Base-by-base conservation (phyloP, 2,329 filamentous ascomycete genomes). In the Ophiostoma triangulosporum region DNA sequence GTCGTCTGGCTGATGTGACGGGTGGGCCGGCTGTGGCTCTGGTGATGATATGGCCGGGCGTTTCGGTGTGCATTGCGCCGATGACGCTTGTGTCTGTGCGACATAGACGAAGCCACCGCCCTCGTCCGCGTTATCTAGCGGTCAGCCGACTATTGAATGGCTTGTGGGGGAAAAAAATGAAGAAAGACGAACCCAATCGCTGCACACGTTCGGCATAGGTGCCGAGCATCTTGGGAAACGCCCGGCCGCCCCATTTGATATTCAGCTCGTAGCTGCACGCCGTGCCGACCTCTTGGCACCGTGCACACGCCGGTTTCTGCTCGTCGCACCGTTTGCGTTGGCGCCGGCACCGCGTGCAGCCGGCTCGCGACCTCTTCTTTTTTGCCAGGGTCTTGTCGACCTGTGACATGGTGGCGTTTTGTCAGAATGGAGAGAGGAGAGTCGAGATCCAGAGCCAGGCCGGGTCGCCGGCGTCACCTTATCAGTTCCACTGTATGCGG, bases 221-320 rank as follows among this genome's bases (percentile, higher is more conserved):
- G 2, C 55, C 55, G 31, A 56, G 50, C 52, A 51, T 49, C 35
- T 51, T 54, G 24, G 48, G 51, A 46, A 56, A 56, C 33, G 55
- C 48, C 15, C 55, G 51, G 1, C 55, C 55, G n/a, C 55, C 55
- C 55, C 55, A 56, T 45, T 53, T 51, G 38, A 56, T 46, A 14
- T 48, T 48, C 62, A 56, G 40, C 11, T 52, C 55, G 29, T 56
- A 56, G 27, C 49, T 51, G 60, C 75, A 77, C 17, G 69, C 65
- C 48, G 73, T 66, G 52, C 67, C 67, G 45, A 69, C 68, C 62
- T 77, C 73, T 48, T 65, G 61, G 60, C 75, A 77, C 32, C 75
- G 72, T 26, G 70, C 65, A 58, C 75, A 77, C 43, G 67, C 64
- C 2, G 75, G 75, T 8, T 73, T 70, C 31, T 62, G 65, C 62